Evolutionary conservation across 768 basidiomycete species (phyloP), one percentile per base, ranked within the genome.

Genomic region (Tylopilus subfusipes): DNA sequence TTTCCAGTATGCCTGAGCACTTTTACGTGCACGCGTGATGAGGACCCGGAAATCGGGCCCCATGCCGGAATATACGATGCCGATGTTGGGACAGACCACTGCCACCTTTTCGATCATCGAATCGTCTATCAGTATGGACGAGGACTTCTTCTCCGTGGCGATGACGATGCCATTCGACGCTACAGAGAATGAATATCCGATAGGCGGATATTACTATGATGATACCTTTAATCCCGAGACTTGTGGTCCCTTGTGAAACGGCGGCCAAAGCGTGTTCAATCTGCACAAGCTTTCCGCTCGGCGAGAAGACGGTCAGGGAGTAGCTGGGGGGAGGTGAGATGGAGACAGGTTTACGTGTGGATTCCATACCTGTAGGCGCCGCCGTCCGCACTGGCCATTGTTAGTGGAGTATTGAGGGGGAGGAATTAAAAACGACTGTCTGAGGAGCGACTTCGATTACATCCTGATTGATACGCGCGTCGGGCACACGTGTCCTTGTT

Each of bases 11-110:
- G 94, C 86, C 71, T 99, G 97, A 11, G 97, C 97, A 65, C 91
- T 94, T 78, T 99, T 98, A 49, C 97, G 83, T 12, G 97, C 97
- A 68, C 90, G 93, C 46, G 91, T 80, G 43, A 99, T 87, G 56
- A 99, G 81, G 22, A 99, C 83, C 40, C 97, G 85, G 73, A 97
- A 99, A 73, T 99, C 97, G 45, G 97, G 97, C 1, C 97, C 95
- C 97, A 99, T 99, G 33, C 97, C 97, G 31, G 94, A 96, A 77
- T 99, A 99, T 44, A 99, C 97, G 62, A 99, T 92, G 48, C 97
- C 97, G 65, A 99, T 98, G 73, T 98, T 98, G 33, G 97, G 97
- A 72, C 96, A 98, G 59, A 99, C 87, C 48, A 96, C 82, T 2
- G 94, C 92, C 57, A 97, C 93, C 75, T 97, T 98, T 72, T 99